A percentile compares a stretch with the other conserved stretches of the same genome.
phyloP scores from a whole-genome alignment of 805 yeast genomes.

The Metschnikowia cerradonensis region DNA sequence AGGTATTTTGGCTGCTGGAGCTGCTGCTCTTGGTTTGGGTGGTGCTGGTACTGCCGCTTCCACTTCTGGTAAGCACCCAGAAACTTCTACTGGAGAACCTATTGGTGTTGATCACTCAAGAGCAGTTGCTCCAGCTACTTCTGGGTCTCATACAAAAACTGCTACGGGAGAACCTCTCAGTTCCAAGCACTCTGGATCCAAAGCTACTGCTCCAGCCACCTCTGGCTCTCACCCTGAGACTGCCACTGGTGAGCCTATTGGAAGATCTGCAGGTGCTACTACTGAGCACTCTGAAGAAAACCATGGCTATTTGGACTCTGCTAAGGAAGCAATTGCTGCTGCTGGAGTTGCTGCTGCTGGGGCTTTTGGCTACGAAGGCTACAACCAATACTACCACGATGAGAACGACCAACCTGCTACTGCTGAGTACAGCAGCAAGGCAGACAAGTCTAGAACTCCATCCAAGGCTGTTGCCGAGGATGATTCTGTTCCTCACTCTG shows the following conservation, averaged over 20 bases:
- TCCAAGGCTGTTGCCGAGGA: background rate
- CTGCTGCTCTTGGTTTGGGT: constrained; percentile 3
- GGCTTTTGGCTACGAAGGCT: constrained; percentile 19
- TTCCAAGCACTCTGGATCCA: background rate
- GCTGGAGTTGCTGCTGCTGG: constrained; percentile 22
- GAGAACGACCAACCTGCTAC: constrained; percentile 6
- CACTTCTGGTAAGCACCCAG: constrained; percentile 10
- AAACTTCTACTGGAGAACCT: constrained; percentile 2
- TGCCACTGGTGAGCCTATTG: background rate
- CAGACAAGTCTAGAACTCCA: background rate
- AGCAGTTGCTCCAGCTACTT: background rate
- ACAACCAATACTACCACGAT: constrained; percentile 14
- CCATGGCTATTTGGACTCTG: constrained; percentile 11
- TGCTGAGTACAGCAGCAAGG: constrained; percentile 1
- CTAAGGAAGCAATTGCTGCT: constrained; percentile 18
- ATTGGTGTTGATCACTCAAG: background rate
- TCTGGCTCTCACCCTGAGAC: background rate
- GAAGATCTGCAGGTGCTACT: constrained; percentile 1
- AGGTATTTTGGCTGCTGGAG: constrained; percentile 3
- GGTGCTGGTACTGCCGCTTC: constrained; percentile 9
- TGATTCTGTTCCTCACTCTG: constrained; percentile 2
- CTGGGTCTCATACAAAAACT: background rate
- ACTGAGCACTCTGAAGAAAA: background rate
- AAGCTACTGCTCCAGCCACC: background rate
- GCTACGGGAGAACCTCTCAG: background rate